Conservation (phyloP, 2,329 filamentous ascomycete species). For the Phoma sp. region DNA sequence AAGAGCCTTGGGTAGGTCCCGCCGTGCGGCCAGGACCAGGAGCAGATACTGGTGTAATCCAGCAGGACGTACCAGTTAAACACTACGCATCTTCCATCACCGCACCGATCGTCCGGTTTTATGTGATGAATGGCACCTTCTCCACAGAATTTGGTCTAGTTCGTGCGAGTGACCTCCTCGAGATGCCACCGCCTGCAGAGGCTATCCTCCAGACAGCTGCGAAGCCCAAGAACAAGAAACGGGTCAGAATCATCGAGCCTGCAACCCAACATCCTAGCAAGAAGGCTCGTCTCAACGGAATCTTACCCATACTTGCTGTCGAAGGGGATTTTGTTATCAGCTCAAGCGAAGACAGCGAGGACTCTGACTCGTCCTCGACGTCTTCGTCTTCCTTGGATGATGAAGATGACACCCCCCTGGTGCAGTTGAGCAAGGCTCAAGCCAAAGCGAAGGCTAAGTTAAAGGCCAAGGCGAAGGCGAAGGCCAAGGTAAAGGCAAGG, state of each 20-base stretch:
- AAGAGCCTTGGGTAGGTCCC: neutral
- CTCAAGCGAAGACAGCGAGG: conserved; percentile 20
- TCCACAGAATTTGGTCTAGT: conserved; percentile 47
- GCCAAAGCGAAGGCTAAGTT: neutral
- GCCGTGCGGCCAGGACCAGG: neutral
- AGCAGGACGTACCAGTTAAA: neutral
- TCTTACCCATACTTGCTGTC: neutral
- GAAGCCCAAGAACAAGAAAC: conserved; percentile 25
- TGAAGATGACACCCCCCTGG: conserved; percentile 18
- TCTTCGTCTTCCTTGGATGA: conserved; percentile 17
- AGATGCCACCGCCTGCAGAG: neutral
- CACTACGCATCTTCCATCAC: conserved; percentile 18
- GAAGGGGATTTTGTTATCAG: neutral
- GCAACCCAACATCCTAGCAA: conserved; percentile 20
- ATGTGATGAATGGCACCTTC: conserved; percentile 54
- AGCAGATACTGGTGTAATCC: neutral
- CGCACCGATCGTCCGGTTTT: conserved; percentile 41
- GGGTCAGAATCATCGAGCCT: conserved; percentile 28
- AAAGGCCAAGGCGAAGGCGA: conserved; percentile 5
- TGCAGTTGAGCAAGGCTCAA: conserved; percentile 5
- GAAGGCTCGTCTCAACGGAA: conserved; percentile 10
- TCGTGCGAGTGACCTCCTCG: conserved; percentile 15
- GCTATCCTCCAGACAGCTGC: neutral
- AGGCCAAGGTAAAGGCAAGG: conserved; percentile 14
- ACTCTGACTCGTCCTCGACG: conserved; percentile 1